These are phyloP conservation scores for Populus hybrid DNA, from an alignment of 441 rosid genomes.

Conservation along the genomic window DNA sequence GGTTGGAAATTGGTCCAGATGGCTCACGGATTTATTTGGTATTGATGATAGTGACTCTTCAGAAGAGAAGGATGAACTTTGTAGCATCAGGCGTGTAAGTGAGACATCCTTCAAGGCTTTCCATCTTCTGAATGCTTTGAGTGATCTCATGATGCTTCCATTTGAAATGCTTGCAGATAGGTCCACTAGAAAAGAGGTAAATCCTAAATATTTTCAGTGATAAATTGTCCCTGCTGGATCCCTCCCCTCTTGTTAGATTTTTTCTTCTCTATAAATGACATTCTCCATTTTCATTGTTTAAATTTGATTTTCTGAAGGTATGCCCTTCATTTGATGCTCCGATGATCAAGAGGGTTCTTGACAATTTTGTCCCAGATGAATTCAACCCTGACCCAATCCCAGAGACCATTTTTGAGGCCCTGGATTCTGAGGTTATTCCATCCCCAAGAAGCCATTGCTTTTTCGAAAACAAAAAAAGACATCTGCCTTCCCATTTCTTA, in stretches of 20 bases:
- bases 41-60: slow-evolving; percentile 47
- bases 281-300: not conserved
- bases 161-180: slow-evolving; percentile 79
- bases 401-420: slow-evolving; percentile 52
- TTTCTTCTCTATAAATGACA: not conserved
- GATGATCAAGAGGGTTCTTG: slow-evolving; percentile 62
- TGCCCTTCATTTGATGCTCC: slow-evolving; percentile 71
- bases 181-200: slow-evolving; percentile 77
- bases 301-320: slow-evolving; percentile 44
- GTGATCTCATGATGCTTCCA: slow-evolving; percentile 98
- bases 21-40: slow-evolving; percentile 88
- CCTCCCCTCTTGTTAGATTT: not conserved
- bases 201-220: not conserved
- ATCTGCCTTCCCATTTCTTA: not conserved
- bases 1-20: slow-evolving; percentile 95
- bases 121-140: slow-evolving; percentile 69
- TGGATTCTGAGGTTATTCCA: slow-evolving; percentile 68
- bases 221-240: not conserved
- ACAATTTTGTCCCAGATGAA: slow-evolving; percentile 81
- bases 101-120: slow-evolving; percentile 65
- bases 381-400: slow-evolving; percentile 88
- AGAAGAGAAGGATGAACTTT: slow-evolving; percentile 22
- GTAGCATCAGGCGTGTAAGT: slow-evolving; percentile 27
- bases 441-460: not conserved
- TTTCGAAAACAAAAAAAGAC: not conserved